Evolutionary conservation across 1,284 basidiomycete species (phyloP), one percentile per base, ranked within the genome.

Genomic region (Coriolopsis trogii): DNA sequence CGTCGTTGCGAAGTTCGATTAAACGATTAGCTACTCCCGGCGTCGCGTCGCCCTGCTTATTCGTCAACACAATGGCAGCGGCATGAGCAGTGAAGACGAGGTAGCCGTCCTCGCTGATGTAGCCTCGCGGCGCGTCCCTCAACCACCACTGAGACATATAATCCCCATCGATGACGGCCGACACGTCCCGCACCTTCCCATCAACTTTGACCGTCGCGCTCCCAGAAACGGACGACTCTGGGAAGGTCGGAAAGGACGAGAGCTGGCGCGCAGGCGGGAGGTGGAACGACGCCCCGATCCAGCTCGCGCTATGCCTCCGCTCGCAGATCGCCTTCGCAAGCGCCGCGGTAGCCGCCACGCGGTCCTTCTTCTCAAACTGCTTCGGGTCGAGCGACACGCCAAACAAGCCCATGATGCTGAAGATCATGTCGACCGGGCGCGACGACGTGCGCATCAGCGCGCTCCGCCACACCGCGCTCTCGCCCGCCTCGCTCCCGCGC

Each of bases 381-480:
- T 23, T 13, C 4, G 56, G 33, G 41, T 62, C 46, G 4, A 67
- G 59, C n/a, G 51, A 51, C 24, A 66, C 63, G 43, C 56, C 65
- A 44, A 67, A 64, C 5, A 66, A 53, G 18, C 61, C 63, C 65
- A 65, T 65, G 52, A 67, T 66, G 53, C 65, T 67, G 51, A 66
- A 60, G 20, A 65, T 53, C 66, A 66, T 65, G 49, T 66, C 65
- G 12, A 64, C 61, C 12, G 62, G 61, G 43, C 57, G 56, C 4
- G 65, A 64, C 15, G 66, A 63, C 36, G 65, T 63, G 28, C 62
- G 56, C 58, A 63, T 58, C 23, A 61, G 46, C 8, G 59, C 58
- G 50, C 60, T 56, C 41, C 53, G 58, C 63, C 63, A 66, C 13
- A 63, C 53, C 10, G 58, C 34, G 34, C 34, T 38, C 34, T 36